Evolutionary conservation across 1,284 basidiomycete species (phyloP).

Genomic region (Pseudozyma pruni): DNA sequence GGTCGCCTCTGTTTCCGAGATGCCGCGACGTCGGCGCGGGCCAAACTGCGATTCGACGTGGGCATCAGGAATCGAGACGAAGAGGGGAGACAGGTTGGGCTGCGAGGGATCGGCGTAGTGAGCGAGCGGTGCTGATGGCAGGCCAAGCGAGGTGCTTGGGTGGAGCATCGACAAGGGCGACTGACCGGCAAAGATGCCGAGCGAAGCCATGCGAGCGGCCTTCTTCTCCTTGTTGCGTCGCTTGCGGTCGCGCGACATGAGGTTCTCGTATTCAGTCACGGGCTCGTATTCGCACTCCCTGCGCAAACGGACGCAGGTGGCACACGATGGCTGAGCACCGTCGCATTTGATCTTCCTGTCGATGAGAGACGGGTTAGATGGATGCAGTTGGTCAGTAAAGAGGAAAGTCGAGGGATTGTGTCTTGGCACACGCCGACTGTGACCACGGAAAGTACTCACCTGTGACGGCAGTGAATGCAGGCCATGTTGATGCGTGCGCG

Average conservation of each 20-base stretch:
- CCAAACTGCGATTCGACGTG: constrained; percentile 30
- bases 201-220: constrained; percentile 34
- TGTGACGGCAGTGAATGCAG: constrained; percentile 61
- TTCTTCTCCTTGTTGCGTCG: constrained; percentile 55
- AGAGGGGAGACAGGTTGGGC: constrained; percentile 17
- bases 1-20: constrained; percentile 29
- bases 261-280: constrained; percentile 59
- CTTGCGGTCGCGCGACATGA: constrained; percentile 61
- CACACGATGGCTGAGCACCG: constrained; percentile 55
- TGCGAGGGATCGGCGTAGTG: constrained; percentile 27
- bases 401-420: background rate
- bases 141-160: constrained; percentile 15
- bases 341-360: constrained; percentile 63
- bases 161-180: constrained; percentile 44
- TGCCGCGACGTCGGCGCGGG: constrained; percentile 40
- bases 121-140: constrained; percentile 20
- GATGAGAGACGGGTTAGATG: background rate
- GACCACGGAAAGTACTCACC: constrained; percentile 26
- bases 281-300: constrained; percentile 62
- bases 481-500: constrained; percentile 58
- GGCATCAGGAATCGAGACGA: constrained; percentile 24
- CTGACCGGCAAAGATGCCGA: constrained; percentile 44
- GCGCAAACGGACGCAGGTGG: constrained; percentile 56
- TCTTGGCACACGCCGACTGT: no score
- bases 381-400: no score